Conservation (phyloP, 1,284 basidiomycete genomes). For the Albatrellus sp. region DNA sequence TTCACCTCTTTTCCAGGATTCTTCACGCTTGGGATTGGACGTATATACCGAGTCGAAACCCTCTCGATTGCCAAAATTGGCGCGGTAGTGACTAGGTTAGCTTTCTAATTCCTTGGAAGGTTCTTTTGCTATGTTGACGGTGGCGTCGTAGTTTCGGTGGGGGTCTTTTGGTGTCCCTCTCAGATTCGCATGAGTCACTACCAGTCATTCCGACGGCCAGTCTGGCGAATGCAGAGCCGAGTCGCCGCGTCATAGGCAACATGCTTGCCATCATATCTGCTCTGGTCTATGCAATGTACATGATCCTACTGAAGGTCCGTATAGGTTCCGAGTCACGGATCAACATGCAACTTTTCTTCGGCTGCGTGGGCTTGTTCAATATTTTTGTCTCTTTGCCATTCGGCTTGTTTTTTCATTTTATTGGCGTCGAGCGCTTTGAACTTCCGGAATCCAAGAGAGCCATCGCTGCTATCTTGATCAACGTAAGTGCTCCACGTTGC, state of each 20-base stretch:
- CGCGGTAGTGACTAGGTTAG: conserved; percentile 69
- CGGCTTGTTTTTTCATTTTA: conserved; percentile 69
- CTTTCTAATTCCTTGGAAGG: neutral
- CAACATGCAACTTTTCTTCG: conserved; percentile 90
- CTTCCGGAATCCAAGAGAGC: conserved; percentile 51
- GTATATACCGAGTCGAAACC: conserved; percentile 74
- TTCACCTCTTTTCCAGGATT: conserved; percentile 48
- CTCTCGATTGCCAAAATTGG: conserved; percentile 66
- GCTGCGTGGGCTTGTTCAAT: conserved; percentile 89
- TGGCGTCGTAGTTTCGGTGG: conserved; percentile 59
- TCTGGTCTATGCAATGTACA: conserved; percentile 84
- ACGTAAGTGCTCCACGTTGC: conserved; percentile 34
- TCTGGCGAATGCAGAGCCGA: conserved; percentile 1
- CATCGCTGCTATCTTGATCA: conserved; percentile 61
- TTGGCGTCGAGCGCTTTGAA: conserved; percentile 68
- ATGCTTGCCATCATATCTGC: conserved; percentile 72
- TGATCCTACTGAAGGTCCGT: conserved; percentile 82
- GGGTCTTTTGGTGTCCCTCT: conserved; percentile 76
- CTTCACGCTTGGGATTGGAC: conserved; percentile 84
- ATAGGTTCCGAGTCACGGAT: conserved; percentile 77
- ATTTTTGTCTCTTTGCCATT: conserved; percentile 75
- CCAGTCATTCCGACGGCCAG: conserved; percentile 1
- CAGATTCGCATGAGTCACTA: conserved; percentile 35
- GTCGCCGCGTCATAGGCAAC: conserved; percentile 39
- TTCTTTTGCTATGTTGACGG: neutral